These are phyloP conservation scores for Ogataea allantospora DNA, from an alignment of 805 yeast species.

Conservation along the genomic window DNA sequence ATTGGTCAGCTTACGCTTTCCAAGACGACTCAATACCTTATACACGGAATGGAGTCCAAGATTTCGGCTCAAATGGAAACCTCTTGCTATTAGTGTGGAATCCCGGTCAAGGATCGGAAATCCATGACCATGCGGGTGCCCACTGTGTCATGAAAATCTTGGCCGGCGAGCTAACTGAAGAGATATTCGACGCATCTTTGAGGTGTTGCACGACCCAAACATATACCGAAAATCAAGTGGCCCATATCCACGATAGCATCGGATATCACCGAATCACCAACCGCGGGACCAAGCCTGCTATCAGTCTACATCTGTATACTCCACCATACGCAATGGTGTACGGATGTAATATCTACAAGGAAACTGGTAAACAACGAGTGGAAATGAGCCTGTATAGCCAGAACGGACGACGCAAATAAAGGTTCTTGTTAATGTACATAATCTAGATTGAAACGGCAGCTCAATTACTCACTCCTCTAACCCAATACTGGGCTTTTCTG, in stretches of 20 bases:
- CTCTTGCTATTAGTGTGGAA: conserved; percentile 68
- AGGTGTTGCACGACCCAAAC: conserved; percentile 26
- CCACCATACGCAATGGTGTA: conserved; percentile 71
- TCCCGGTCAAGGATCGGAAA: conserved; percentile 60
- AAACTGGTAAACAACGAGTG: conserved; percentile 52
- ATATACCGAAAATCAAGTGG: conserved; percentile 44
- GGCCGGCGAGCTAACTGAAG: conserved; percentile 57
- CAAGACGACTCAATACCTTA: conserved; percentile 51
- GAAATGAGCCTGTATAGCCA: conserved; percentile 61
- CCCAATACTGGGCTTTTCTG: conserved; percentile 52
- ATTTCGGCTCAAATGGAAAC: conserved; percentile 63
- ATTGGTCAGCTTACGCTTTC: conserved; percentile 61
- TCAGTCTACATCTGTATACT: conserved; percentile 69
- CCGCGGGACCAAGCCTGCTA: conserved; percentile 44
- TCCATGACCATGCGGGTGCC: conserved; percentile 76
- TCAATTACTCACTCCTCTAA: conserved; percentile 49
- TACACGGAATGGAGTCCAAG: conserved; percentile 70
- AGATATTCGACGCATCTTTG: conserved; percentile 50
- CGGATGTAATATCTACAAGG: conserved; percentile 52
- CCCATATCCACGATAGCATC: conserved; percentile 62
- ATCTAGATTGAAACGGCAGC: background rate
- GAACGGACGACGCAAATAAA: conserved; percentile 43
- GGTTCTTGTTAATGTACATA: conserved; percentile 1
- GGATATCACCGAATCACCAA: conserved; percentile 68
- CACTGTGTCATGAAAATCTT: conserved; percentile 74